A percentile compares a stretch with the other conserved stretches of the same genome.
Evolutionary conservation across 2,329 filamentous ascomycete genomes (phyloP).

Genomic region (Didymella arachidicola): DNA sequence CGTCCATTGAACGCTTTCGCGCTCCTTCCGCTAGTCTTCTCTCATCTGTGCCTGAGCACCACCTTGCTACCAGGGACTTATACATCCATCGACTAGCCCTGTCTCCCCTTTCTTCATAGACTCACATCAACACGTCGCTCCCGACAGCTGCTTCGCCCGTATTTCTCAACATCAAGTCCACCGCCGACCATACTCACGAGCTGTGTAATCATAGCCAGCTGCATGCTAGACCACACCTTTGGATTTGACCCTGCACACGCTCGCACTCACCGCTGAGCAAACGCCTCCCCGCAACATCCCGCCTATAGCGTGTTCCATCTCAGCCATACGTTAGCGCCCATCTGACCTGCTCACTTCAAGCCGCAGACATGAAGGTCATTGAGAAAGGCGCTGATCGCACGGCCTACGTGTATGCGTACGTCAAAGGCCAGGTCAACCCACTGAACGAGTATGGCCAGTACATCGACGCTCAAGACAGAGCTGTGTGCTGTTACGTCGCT

Average conservation of each 20-base stretch:
- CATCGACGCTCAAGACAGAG: slow-evolving; percentile 30
- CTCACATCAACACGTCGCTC: background rate
- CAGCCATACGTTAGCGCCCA: no score
- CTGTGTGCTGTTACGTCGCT: slow-evolving; percentile 50
- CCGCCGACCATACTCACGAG: background rate
- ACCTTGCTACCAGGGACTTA: background rate
- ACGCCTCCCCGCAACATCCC: no score
- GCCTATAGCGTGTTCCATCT: no score
- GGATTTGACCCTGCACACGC: no score
- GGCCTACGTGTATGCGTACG: slow-evolving; percentile 39
- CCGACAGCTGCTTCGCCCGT: background rate
- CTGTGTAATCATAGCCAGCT: background rate
- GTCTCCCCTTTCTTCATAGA: background rate
- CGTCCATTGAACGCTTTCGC: background rate
- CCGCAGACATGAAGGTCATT: slow-evolving; percentile 48
- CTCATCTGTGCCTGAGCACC: background rate
- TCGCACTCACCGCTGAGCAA: background rate
- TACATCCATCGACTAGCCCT: background rate
- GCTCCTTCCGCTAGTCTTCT: background rate
- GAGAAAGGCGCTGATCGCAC: slow-evolving; percentile 46
- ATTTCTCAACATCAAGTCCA: background rate
- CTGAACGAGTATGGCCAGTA: slow-evolving; percentile 49
- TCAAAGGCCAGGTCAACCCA: slow-evolving; percentile 33
- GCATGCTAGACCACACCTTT: background rate
- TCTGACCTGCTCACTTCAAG: background rate